These are phyloP conservation scores for Fraxinus velutina DNA, from an alignment of 305 asterid genomes.

Conservation along the genomic window DNA sequence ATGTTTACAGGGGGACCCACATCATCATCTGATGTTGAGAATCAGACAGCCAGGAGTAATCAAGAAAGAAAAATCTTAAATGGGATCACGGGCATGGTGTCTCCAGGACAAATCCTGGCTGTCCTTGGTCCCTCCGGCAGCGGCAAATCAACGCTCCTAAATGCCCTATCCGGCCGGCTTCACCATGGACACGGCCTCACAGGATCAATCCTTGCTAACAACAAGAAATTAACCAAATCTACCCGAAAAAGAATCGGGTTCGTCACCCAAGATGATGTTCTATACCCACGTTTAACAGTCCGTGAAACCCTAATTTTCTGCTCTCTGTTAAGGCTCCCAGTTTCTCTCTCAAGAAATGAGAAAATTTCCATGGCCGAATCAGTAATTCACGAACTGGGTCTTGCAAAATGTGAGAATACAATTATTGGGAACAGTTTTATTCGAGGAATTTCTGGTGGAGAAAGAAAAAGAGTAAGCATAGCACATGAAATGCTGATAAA, in stretches of 20 bases:
- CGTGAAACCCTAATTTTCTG: slow-evolving; percentile 77
- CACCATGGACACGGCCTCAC: slow-evolving; percentile 49
- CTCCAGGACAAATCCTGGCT: slow-evolving; percentile 73
- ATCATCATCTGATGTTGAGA: slow-evolving; percentile 49
- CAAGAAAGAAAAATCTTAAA: slow-evolving; percentile 51
- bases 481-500: slow-evolving; percentile 89
- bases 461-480: slow-evolving; percentile 81
- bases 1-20: slow-evolving; percentile 34
- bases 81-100: slow-evolving; percentile 73
- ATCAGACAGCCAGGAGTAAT: slow-evolving; percentile 26
- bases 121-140: slow-evolving; percentile 96
- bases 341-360: slow-evolving; percentile 31
- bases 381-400: slow-evolving; percentile 59
- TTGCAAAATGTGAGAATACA: slow-evolving; percentile 63
- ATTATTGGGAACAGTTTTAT: slow-evolving; percentile 63
- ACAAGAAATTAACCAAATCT: slow-evolving; percentile 42
- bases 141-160: slow-evolving; percentile 82
- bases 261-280: slow-evolving; percentile 74
- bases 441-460: slow-evolving; percentile 89
- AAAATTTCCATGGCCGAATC: slow-evolving; percentile 55
- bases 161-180: slow-evolving; percentile 70
- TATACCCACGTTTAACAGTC: slow-evolving; percentile 75
- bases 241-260: slow-evolving; percentile 56
- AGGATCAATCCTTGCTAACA: slow-evolving; percentile 66
- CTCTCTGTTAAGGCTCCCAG: slow-evolving; percentile 56